These are phyloP conservation scores for Beauveria medogensis DNA, from an alignment of 2,329 filamentous ascomycete species.

Conservation along the genomic window DNA sequence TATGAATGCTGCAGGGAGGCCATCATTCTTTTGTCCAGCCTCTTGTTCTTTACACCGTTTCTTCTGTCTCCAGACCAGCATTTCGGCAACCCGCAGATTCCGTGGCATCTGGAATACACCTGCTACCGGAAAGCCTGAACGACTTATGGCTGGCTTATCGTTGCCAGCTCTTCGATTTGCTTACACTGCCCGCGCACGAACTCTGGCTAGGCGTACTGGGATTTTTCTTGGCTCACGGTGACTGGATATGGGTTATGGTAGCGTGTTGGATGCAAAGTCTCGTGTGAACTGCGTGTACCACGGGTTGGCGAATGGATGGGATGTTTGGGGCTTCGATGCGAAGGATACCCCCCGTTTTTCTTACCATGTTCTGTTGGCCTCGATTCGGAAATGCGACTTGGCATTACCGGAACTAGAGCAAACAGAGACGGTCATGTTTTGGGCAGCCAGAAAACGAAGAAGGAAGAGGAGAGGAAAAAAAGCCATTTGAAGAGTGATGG, in stretches of 20 bases:
- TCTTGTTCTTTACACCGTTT: not conserved
- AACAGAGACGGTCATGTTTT: not conserved
- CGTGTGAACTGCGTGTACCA: not conserved
- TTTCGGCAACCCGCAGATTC: not conserved
- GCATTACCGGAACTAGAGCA: not conserved
- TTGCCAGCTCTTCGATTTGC: not conserved
- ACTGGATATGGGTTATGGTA: not conserved
- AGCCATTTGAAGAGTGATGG: not conserved
- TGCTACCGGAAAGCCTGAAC: not conserved
- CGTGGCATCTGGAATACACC: not conserved
- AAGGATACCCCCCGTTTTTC: slow-evolving; percentile 34
- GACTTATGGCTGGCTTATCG: not conserved
- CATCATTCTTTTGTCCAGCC: not conserved
- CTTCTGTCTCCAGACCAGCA: not conserved
- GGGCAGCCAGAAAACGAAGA: not conserved
- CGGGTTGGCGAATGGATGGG: not conserved
- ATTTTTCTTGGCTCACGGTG: not conserved
- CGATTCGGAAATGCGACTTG: not conserved
- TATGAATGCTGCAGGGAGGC: slow-evolving; percentile 4
- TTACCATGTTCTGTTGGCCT: not conserved
- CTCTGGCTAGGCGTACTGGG: not conserved
- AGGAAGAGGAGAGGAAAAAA: not conserved
- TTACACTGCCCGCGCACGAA: not conserved
- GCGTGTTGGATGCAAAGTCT: not conserved
- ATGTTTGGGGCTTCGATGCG: slow-evolving; percentile 23